Evolutionary conservation across 129 eudicot species (phyloP).

Genomic region (Silybum marianum): DNA sequence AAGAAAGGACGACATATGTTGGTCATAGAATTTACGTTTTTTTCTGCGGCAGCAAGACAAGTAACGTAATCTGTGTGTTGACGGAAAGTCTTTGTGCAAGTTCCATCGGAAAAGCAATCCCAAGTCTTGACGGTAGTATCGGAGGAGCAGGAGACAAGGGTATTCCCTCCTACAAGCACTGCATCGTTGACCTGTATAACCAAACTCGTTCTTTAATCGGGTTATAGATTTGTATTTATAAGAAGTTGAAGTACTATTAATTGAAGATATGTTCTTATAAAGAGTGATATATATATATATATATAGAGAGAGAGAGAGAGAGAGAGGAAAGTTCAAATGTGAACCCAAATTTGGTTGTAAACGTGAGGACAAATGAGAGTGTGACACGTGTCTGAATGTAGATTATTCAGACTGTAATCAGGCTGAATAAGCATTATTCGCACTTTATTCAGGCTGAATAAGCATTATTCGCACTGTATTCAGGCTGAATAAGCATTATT

Average conservation of each 20-base stretch:
- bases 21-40: slow-evolving; percentile 50
- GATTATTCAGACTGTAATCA: no score
- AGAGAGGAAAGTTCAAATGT: no score
- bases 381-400: no score
- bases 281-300: not conserved
- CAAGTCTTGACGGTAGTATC: slow-evolving; percentile 92
- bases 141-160: slow-evolving; percentile 91
- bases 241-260: slow-evolving; percentile 2
- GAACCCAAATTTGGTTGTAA: no score
- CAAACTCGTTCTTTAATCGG: slow-evolving; percentile 8
- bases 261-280: not conserved
- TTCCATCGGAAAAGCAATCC: slow-evolving; percentile 80
- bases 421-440: no score
- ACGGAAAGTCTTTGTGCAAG: slow-evolving; percentile 71
- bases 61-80: slow-evolving; percentile 97
- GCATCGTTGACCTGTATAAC: slow-evolving; percentile 88
- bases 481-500: no score
- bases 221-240: slow-evolving; percentile 5
- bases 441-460: no score
- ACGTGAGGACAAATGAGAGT: no score
- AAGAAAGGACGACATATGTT: not conserved
- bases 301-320: no score
- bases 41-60: slow-evolving; percentile 83
- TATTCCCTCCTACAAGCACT: slow-evolving; percentile 75
- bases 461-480: no score